A percentile compares a stretch with the other conserved stretches of the same genome.
Conservation (phyloP, 176 grass and related monocot genomes). For the bread wheat (Triticum aestivum) region IWGSC_CS_RefSeq_v2.1 NC_057810.1:671213639-671214138, state of each 20-base stretch:
- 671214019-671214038: neutral
- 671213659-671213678: slow-evolving; percentile 31
- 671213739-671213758: neutral
- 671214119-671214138: neutral
- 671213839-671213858: neutral
- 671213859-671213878: neutral
- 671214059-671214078: slow-evolving; percentile 35
- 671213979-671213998: slow-evolving; percentile 28
- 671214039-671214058: slow-evolving; percentile 38
- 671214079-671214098: slow-evolving; percentile 13
- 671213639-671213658: neutral
- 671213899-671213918: no score
- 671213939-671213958: slow-evolving; percentile 22
- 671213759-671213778: slow-evolving; percentile 7
- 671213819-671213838: neutral
- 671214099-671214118: no score
- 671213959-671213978: neutral
- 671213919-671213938: no score
- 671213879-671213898: neutral
- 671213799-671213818: slow-evolving; percentile 24
- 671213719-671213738: slow-evolving; percentile 32
- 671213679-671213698: slow-evolving; percentile 21
- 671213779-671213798: slow-evolving; percentile 13
- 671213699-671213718: slow-evolving; percentile 12
- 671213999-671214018: slow-evolving; percentile 25